Percentiles rank a stretch among this genome's conserved stretches.
Evolutionary conservation across 208 protist species (phyloP).

Genomic region (Porcisia deanei): DNA sequence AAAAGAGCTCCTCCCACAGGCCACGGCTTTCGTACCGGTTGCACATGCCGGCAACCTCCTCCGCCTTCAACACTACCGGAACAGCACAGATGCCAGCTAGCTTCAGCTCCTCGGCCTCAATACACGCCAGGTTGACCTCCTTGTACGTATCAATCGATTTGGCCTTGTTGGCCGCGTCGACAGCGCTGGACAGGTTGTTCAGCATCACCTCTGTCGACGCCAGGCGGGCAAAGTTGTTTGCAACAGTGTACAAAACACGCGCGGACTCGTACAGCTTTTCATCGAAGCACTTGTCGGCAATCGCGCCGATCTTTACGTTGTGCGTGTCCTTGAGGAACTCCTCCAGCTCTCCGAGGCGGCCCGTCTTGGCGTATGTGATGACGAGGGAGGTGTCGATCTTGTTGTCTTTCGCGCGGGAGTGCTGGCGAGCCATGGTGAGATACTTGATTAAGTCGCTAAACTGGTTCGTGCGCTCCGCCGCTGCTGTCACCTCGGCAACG

Average conservation of each 20-base stretch:
- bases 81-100: slow-evolving; percentile 98
- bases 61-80: slow-evolving; percentile 97
- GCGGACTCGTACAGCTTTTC: slow-evolving; percentile 98
- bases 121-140: slow-evolving; percentile 96
- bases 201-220: slow-evolving; percentile 97
- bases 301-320: slow-evolving; percentile 94
- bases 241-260: slow-evolving; percentile 97
- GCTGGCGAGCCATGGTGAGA: slow-evolving; percentile 97
- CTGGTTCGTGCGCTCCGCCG: slow-evolving; percentile 90
- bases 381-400: slow-evolving; percentile 99
- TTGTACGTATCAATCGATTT: slow-evolving; percentile 97
- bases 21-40: slow-evolving; percentile 87
- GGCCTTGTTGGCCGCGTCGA: slow-evolving; percentile 99
- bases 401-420: slow-evolving; percentile 81
- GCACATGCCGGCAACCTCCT: slow-evolving; percentile 97
- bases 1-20: slow-evolving; percentile 96
- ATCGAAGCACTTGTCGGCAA: slow-evolving; percentile 98
- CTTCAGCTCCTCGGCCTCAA: slow-evolving; percentile 98
- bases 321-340: slow-evolving; percentile 99
- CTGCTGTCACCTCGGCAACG: slow-evolving; percentile 92
- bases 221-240: slow-evolving; percentile 96
- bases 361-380: slow-evolving; percentile 97
- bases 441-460: slow-evolving; percentile 98
- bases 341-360: slow-evolving; percentile 97
- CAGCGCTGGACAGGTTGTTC: slow-evolving; percentile 93